Evolutionary conservation across 257 asterid species (phyloP), one percentile per base, ranked within the genome.

Genomic region (Penstemon barbatus): DNA sequence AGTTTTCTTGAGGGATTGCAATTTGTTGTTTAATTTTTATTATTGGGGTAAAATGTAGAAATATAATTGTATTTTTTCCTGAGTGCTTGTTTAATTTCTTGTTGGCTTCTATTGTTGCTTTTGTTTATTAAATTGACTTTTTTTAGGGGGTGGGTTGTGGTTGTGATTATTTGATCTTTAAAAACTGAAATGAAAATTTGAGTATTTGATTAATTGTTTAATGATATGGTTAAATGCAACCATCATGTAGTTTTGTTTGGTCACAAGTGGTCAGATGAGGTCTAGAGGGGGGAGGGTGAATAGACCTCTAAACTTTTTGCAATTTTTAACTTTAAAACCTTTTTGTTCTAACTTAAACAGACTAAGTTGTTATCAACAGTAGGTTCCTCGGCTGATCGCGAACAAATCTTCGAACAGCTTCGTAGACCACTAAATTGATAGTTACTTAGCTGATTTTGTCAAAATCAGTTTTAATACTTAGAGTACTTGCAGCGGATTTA

Each of bases 61-160:
- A 73, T 75, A 78, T 54, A 41, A 64, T 8, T 73, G 67, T 61
- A 4, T 10, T 25, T 70, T 78, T 68, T 63, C 57, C 58, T 53
- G 53, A 13, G 18, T 72, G 57, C 51, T 71, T 54, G 25, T 67
- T 46, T 52, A 33, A 3, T 74, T 59, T 15, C 18, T 51, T 15
- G 52, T 44, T 18, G 12, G 25, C 8, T 57, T 9, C 25, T 63
- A 39, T 65, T 9, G 5, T 10, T 64, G 42, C 10, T 70, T 33
- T 15, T 74, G 63, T 57, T 54, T 63, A 45, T 73, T 66, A 18
- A 68, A 64, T 38, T 69, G 57, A 4, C 48, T 45, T 25, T 60
- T 37, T 52, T 13, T 25, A 15, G 18, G 18, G 18, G 18, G 18
- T 48, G 74, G 11, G 3, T 39, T 39, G 45, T 69, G 39, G 44